These are phyloP conservation scores for Kodamaea kaohsiungensis DNA, from an alignment of 805 yeast genomes.

Conservation along the genomic window DNA sequence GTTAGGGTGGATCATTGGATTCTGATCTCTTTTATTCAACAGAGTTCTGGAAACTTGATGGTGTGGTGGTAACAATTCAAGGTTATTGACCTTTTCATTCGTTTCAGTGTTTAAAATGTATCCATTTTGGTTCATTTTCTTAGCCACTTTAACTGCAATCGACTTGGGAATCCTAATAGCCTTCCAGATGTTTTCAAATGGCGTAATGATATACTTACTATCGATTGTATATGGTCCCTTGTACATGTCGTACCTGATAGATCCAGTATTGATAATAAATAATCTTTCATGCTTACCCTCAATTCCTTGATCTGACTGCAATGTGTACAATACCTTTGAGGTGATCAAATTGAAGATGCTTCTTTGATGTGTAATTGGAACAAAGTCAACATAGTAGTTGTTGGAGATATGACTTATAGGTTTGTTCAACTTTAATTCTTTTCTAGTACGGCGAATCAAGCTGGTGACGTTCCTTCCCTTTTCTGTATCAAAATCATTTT, in stretches of 20 bases:
- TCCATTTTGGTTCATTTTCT: constrained; percentile 55
- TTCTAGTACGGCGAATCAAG: constrained; percentile 44
- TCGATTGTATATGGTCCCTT: constrained; percentile 82
- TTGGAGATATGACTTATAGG: constrained; percentile 66
- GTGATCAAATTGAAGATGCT: constrained; percentile 62
- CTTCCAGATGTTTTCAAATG: constrained; percentile 81
- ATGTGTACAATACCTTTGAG: constrained; percentile 52
- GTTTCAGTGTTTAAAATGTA: constrained; percentile 38
- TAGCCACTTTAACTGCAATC: constrained; percentile 55
- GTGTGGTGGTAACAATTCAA: constrained; percentile 10
- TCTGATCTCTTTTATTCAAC: constrained; percentile 10
- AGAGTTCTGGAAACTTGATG: constrained; percentile 12
- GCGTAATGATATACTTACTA: constrained; percentile 79
- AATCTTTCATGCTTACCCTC: constrained; percentile 31
- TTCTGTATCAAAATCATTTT: constrained; percentile 49
- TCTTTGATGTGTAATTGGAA: constrained; percentile 52
- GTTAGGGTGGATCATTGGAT: not conserved
- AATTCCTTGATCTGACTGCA: constrained; percentile 27
- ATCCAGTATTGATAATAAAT: constrained; percentile 80
- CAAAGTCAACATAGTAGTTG: constrained; percentile 66
- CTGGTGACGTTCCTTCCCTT: constrained; percentile 53
- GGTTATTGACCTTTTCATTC: not conserved
- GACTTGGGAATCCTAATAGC: constrained; percentile 58
- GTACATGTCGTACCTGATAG: constrained; percentile 82
- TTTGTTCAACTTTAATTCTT: constrained; percentile 52